phyloP scores from a whole-genome alignment of 2,329 filamentous ascomycete genomes.

The Rhexocercosporidium sp. region DNA sequence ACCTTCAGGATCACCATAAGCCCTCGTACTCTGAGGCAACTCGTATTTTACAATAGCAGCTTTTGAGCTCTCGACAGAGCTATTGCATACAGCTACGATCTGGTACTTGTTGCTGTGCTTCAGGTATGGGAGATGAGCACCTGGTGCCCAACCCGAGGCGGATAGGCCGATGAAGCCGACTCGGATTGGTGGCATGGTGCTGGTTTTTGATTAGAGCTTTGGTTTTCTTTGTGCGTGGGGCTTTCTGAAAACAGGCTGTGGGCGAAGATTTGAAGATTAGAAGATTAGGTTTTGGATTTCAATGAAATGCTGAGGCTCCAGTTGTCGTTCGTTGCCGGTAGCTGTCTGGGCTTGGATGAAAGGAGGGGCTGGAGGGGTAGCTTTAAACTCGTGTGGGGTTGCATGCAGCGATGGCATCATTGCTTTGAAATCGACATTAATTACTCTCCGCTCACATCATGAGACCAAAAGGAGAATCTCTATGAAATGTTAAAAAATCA shows the following conservation, averaged over 20 bases:
- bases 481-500: not conserved
- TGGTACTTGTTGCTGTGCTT: conserved; percentile 44
- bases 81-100: conserved; percentile 57
- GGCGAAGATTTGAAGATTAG: no score
- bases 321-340: not conserved
- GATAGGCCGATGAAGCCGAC: conserved; percentile 37
- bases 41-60: conserved; percentile 48
- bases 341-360: not conserved
- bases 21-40: conserved; percentile 46
- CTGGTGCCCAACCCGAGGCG: conserved; percentile 42
- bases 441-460: not conserved
- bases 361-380: not conserved
- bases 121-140: conserved; percentile 44
- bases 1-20: conserved; percentile 49
- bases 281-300: no score
- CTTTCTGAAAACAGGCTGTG: no score
- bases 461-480: not conserved
- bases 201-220: not conserved
- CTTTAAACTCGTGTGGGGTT: conserved; percentile 1
- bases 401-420: not conserved
- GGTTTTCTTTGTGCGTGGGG: not conserved
- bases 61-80: conserved; percentile 48
- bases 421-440: conserved; percentile 15
- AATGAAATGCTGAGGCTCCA: not conserved
- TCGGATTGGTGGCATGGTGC: conserved; percentile 31